A percentile compares a stretch with the other conserved stretches of the same genome.
Conservation (phyloP, 805 yeast genomes). For the Hanseniaspora vineae region DNA sequence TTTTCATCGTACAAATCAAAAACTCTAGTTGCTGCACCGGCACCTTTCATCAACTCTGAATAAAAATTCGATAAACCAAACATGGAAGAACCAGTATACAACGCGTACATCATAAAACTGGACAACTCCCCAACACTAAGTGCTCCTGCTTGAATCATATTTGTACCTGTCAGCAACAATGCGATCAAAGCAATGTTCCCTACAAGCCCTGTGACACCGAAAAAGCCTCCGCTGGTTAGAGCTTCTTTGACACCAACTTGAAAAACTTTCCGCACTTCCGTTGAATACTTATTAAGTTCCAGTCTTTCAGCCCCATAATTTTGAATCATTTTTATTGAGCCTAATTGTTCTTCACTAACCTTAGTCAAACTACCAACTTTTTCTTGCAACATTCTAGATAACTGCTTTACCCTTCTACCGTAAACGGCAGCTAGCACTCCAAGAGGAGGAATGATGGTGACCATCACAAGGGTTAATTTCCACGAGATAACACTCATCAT, state of each 20-base stretch:
- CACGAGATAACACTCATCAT: slow-evolving; percentile 87
- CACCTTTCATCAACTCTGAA: slow-evolving; percentile 92
- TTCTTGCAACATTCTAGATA: slow-evolving; percentile 68
- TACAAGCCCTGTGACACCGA: slow-evolving; percentile 67
- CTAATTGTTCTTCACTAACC: slow-evolving; percentile 83
- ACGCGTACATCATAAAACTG: slow-evolving; percentile 90
- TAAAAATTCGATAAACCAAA: slow-evolving; percentile 85
- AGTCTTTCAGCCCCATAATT: slow-evolving; percentile 74
- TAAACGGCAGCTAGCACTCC: slow-evolving; percentile 68
- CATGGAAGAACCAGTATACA: slow-evolving; percentile 85
- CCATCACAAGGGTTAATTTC: slow-evolving; percentile 71
- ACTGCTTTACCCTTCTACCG: slow-evolving; percentile 62
- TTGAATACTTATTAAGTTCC: slow-evolving; percentile 65
- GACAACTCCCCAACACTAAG: slow-evolving; percentile 80
- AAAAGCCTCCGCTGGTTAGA: slow-evolving; percentile 58
- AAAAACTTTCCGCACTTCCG: slow-evolving; percentile 53
- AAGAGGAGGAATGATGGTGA: slow-evolving; percentile 71
- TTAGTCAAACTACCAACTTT: slow-evolving; percentile 78
- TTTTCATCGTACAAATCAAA: slow-evolving; percentile 75
- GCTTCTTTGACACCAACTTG: slow-evolving; percentile 72
- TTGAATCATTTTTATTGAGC: slow-evolving; percentile 78
- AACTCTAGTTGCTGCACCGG: slow-evolving; percentile 86
- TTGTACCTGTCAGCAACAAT: slow-evolving; percentile 65
- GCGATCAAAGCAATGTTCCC: slow-evolving; percentile 77
- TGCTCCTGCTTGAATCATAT: slow-evolving; percentile 64